These are phyloP conservation scores for Fusarium anguioides DNA, from an alignment of 2,329 filamentous ascomycete genomes.

Conservation along the genomic window DNA sequence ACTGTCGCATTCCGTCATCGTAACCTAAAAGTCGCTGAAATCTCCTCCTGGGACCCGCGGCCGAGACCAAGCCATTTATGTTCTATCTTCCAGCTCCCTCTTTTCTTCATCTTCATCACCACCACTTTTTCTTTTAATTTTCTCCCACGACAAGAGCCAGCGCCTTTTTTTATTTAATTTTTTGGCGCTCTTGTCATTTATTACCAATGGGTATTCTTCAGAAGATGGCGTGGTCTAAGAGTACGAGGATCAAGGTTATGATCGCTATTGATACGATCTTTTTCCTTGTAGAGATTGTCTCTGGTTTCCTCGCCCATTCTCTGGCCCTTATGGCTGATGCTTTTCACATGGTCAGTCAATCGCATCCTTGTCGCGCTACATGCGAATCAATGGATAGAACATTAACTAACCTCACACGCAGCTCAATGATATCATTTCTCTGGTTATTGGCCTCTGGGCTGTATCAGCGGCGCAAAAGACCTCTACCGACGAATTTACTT, in stretches of 20 bases:
- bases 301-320: constrained; percentile 88
- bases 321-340: constrained; percentile 95
- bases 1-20: constrained; percentile 44
- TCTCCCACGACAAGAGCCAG: not conserved
- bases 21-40: constrained; percentile 29
- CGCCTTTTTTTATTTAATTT: too few relatives aligned
- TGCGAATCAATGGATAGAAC: constrained; percentile 2
- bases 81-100: constrained; percentile 11
- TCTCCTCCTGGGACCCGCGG: constrained; percentile 29
- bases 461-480: constrained; percentile 88
- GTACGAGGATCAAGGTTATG: constrained; percentile 90
- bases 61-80: constrained; percentile 3
- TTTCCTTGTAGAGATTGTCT: constrained; percentile 88
- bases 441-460: constrained; percentile 93
- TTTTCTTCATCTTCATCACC: constrained; percentile 11
- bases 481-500: constrained; percentile 92
- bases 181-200: constrained; percentile 15
- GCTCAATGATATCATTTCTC: constrained; percentile 97
- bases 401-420: constrained; percentile 49
- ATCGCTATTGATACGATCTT: constrained; percentile 89
- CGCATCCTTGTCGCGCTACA: not conserved
- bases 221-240: constrained; percentile 89
- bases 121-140: constrained; percentile 9
- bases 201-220: constrained; percentile 47
- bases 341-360: constrained; percentile 86